Base-by-base conservation (phyloP, 2,329 filamentous ascomycete species). In the Fusarium sp. region DNA sequence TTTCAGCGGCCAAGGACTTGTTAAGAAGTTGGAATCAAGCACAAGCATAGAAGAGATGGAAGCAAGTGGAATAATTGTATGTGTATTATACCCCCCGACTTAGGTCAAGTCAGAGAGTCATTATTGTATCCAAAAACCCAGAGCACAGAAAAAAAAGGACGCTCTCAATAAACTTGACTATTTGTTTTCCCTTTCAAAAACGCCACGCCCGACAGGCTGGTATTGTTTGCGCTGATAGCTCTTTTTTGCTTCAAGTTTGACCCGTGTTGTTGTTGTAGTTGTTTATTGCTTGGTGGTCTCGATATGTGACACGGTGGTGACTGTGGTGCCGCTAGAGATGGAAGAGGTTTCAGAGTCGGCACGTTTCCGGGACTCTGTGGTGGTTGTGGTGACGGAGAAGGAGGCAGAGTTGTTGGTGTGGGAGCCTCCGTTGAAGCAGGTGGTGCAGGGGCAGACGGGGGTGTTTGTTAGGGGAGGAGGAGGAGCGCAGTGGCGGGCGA, bases 401-500 rank as follows among this genome's bases (percentile, higher is more conserved):
- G 61, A 57, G 46, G 65, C 63, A n/a, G 68, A 71, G 61, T 58
- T 61, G 61, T 62, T 64, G 51, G 27, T 40, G 68, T 66, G 62
- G 36, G 71, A 67, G 33, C 73, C 72, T 2, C 66, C 62, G 61
- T 76, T 77, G 74, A 71, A 80, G 74, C 78, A 80, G 49, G 73
- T 66, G 56, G 73, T 75, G 70, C 80, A 82, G 57, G 79, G 79
- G 60, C 80, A 82, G 18, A 74, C 67, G 4, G 78, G 73, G 33
- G 71, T 73, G 63, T 71, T 69, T 71, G 75, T 77, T 71, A 79
- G 72, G 49, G 80, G 79, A 2, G 80, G 80, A 16, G 78, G 77
- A 58, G 80, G 79, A 51, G 79, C 73, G 67, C 79, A 81, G 76
- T 81, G 80, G 65, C 79, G 79, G 53, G 78, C 77, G 64, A 81